A percentile compares a stretch with the other conserved stretches of the same genome.
These are phyloP conservation scores for Gentiana straminea DNA, from an alignment of 257 asterid species.

Conservation along the genomic window DNA sequence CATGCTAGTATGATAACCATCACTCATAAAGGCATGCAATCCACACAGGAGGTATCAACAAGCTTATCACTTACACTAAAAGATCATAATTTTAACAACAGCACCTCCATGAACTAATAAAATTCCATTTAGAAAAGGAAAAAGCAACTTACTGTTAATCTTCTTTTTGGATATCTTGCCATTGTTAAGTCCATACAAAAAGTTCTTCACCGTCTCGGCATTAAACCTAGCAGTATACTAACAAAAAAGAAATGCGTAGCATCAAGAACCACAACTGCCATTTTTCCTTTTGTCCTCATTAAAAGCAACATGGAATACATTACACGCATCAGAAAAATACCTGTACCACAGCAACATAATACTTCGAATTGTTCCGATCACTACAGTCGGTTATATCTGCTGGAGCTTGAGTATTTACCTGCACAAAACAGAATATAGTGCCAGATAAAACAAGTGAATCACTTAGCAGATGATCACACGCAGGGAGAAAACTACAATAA, in stretches of 20 bases:
- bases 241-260: constrained; percentile 9
- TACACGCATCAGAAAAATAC: constrained; percentile 20
- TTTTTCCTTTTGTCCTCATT: neutral
- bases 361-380: constrained; percentile 71
- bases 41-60: neutral
- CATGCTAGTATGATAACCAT: too few relatives aligned
- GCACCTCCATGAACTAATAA: neutral
- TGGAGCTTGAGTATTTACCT: constrained; percentile 96
- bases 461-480: too few relatives aligned
- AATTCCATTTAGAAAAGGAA: neutral
- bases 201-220: constrained; percentile 81
- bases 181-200: constrained; percentile 57
- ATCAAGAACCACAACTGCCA: neutral
- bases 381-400: constrained; percentile 64
- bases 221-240: constrained; percentile 89
- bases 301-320: too few relatives aligned
- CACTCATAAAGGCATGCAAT: too few relatives aligned
- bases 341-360: constrained; percentile 81
- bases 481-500: too few relatives aligned
- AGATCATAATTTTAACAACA: neutral
- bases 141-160: constrained; percentile 57
- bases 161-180: constrained; percentile 85
- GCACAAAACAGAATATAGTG: constrained; percentile 9
- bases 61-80: neutral
- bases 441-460: too few relatives aligned